Base-by-base conservation (phyloP, 1,284 basidiomycete genomes). In the Xerocomus nothofagi region DNA sequence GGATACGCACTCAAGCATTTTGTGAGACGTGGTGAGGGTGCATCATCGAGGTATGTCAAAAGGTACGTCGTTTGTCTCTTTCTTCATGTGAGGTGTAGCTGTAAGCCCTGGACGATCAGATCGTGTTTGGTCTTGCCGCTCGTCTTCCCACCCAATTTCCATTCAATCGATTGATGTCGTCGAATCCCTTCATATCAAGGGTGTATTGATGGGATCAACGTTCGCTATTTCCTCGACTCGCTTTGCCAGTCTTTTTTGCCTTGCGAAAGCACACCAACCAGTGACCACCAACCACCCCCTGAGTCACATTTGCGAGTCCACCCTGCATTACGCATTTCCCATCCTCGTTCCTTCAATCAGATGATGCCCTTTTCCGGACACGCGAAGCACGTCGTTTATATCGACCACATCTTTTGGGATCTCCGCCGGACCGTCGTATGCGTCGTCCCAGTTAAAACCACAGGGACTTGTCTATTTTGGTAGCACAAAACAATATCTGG, bases 211-310 rank as follows among this genome's bases (percentile, higher is more conserved):
- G 82, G 92, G 18, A 94, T 98, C 62, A 97, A 97, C 71, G 88
- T 97, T 51, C 73, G 98, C 0, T 94, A 97, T 69, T 86, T 96
- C 64, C 81, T 98, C 49, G 94, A 97, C 69, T 82, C 86, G 0
- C 76, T 98, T 9, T 91, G 88, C 66, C 91, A 93, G 62, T 80
- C 83, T 0, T 89, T 82, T 29, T 73, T 88, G 0, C 72, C n/a
- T 86, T 17, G 79, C 82, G 31, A 86, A 81, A 56, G 78, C 82
- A 0, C 77, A 79, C 37, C 62, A 66, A 31, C 53, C 50, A 39
- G n/a, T n/a, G n/a, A n/a, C n/a, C n/a, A n/a, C n/a, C n/a, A n/a
- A n/a, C 51, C 48, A 1, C 43, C 54, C 12, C 34, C 33, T 2
- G 54, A 64, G 29, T 51, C 57, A 1, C 54, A 60, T 11, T 57